These are phyloP conservation scores for Sporothrix pallida DNA, from an alignment of 2,329 filamentous ascomycete species.

Conservation along the genomic window DNA sequence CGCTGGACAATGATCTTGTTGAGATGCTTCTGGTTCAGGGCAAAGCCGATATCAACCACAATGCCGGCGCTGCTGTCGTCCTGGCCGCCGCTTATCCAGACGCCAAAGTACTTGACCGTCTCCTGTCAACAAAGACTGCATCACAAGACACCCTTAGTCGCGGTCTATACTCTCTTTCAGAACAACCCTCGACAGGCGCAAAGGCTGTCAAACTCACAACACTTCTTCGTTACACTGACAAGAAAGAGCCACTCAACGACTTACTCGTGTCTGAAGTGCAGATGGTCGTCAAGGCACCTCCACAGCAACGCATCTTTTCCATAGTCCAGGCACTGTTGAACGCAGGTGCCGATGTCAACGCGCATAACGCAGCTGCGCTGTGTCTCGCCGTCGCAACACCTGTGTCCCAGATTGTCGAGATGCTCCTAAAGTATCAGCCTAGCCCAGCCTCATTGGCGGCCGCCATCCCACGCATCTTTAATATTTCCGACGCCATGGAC, in stretches of 20 bases:
- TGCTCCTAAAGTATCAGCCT: conserved; percentile 53
- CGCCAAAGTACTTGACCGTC: conserved; percentile 54
- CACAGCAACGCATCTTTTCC: conserved; percentile 49
- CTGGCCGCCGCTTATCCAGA: conserved; percentile 52
- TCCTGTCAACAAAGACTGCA: conserved; percentile 55
- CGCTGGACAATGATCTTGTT: conserved; percentile 58
- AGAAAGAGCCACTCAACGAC: conserved; percentile 51
- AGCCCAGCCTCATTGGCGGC: conserved; percentile 53
- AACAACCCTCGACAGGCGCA: conserved; percentile 50
- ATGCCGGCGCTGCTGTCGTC: conserved; percentile 52
- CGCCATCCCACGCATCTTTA: conserved; percentile 60
- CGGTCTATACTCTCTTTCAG: conserved; percentile 52
- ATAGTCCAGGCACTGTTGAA: conserved; percentile 56
- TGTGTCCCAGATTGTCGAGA: conserved; percentile 54
- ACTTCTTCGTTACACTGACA: conserved; percentile 50
- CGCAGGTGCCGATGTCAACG: conserved; percentile 61
- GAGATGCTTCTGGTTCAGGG: conserved; percentile 57
- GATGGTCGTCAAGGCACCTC: conserved; percentile 48
- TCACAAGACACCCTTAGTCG: conserved; percentile 51
- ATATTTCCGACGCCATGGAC: conserved; percentile 57
- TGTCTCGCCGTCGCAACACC: conserved; percentile 57
- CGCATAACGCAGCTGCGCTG: conserved; percentile 57
- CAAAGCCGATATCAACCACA: conserved; percentile 58
- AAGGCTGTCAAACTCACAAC: conserved; percentile 58
- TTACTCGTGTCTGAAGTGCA: conserved; percentile 60